Conservation (phyloP, 106 monocot species). For the Acorus gramineus region DNA sequence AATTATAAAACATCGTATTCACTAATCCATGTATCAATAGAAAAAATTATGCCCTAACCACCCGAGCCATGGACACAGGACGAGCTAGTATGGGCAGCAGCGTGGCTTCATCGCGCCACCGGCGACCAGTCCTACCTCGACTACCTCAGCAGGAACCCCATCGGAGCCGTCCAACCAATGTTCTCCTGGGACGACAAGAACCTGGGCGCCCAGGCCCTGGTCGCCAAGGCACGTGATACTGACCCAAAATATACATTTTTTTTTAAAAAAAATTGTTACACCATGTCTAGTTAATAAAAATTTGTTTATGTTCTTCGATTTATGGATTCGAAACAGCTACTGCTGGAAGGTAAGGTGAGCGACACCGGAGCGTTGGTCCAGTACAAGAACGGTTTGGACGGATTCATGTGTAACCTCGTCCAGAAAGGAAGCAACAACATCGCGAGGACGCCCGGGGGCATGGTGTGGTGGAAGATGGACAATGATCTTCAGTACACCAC, state of each 20-base stretch:
- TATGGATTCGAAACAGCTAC: conserved; percentile 19
- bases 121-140: conserved; percentile 33
- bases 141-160: conserved; percentile 15
- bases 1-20: too few species aligned
- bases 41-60: too few species aligned
- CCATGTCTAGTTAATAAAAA: too few species aligned
- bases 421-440: conserved; percentile 49
- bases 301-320: too few species aligned
- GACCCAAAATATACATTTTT: neutral
- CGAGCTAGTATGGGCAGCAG: conserved; percentile 63
- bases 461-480: conserved; percentile 44
- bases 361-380: conserved; percentile 10
- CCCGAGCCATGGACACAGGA: conserved; percentile 22
- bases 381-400: conserved; percentile 22
- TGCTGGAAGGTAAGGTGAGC: conserved; percentile 23
- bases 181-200: conserved; percentile 86
- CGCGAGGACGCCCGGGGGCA: conserved; percentile 41
- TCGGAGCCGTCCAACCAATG: conserved; percentile 28
- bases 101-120: conserved; percentile 68
- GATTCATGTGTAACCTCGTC: conserved; percentile 50
- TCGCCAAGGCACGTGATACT: conserved; percentile 19
- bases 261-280: too few species aligned
- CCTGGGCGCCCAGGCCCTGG: conserved; percentile 48
- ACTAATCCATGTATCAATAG: too few species aligned
- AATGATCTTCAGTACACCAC: conserved; percentile 64